Conservation (phyloP, 768 basidiomycete species). For the Fomitopsis pulvina region DNA sequence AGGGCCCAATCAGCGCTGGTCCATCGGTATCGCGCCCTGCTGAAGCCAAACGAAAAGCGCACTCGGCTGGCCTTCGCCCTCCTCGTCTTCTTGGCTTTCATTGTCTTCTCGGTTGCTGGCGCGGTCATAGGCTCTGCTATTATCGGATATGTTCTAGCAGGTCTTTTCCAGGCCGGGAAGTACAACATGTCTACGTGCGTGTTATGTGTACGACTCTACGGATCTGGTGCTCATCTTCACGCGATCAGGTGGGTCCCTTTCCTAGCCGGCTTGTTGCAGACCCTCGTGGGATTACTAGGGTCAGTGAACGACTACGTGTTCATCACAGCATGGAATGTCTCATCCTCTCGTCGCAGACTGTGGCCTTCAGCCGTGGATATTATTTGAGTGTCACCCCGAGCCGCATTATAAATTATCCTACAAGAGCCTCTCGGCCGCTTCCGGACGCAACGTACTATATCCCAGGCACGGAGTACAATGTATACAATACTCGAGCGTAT, state of each 20-base stretch:
- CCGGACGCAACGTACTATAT: too few relatives aligned
- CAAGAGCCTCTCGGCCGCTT: too few relatives aligned
- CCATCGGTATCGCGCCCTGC: conserved; percentile 9
- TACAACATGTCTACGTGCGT: conserved; percentile 38
- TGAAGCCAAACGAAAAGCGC: conserved; percentile 26
- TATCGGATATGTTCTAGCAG: conserved; percentile 31
- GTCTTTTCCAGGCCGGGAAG: conserved; percentile 30
- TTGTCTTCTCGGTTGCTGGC: conserved; percentile 26
- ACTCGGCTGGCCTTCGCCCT: conserved; percentile 34
- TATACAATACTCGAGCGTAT: too few relatives aligned
- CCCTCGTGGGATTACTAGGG: conserved; percentile 35
- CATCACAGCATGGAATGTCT: neutral
- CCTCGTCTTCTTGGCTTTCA: conserved; percentile 33
- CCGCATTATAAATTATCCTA: too few relatives aligned
- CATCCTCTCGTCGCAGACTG: conserved; percentile 22
- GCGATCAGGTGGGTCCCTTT: conserved; percentile 42
- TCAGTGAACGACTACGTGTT: conserved; percentile 13
- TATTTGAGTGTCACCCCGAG: conserved; percentile 20
- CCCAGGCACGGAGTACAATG: too few relatives aligned
- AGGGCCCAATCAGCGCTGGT: neutral
- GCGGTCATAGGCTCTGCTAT: conserved; percentile 34
- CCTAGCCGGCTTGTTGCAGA: conserved; percentile 34
- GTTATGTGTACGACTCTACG: neutral
- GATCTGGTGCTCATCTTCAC: too few relatives aligned
- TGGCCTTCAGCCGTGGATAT: conserved; percentile 39